A percentile compares a stretch with the other conserved stretches of the same genome.
These are phyloP conservation scores for Solanum verrucosum DNA, from an alignment of 257 asterid species.

Conservation along the genomic window DNA sequence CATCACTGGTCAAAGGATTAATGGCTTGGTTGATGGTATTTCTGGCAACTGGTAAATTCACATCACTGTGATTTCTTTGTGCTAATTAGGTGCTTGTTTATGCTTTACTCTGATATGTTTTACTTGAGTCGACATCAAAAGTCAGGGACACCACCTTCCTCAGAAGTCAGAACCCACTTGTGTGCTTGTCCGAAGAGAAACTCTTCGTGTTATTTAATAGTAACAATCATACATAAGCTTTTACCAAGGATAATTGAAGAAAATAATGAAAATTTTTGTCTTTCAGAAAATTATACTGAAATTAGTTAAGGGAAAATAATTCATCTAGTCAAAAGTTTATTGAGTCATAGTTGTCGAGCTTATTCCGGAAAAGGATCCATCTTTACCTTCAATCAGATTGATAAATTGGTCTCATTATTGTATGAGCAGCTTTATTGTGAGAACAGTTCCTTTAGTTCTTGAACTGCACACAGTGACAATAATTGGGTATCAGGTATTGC, in stretches of 20 bases:
- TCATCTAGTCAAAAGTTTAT: not conserved
- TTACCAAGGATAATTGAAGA: not conserved
- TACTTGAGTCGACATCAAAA: not conserved
- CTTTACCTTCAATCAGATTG: not conserved
- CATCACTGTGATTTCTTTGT: not conserved
- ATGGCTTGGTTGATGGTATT: conserved; percentile 84
- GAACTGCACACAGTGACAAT: conserved; percentile 18
- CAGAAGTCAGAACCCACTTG: not conserved
- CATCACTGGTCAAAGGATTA: conserved; percentile 88
- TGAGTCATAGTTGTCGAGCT: not conserved
- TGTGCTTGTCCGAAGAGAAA: not conserved
- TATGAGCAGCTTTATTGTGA: not conserved
- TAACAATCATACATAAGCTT: not conserved
- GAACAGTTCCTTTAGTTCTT: not conserved
- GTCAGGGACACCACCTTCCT: not conserved
- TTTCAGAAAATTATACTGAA: not conserved
- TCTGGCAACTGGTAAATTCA: conserved; percentile 73
- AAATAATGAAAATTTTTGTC: not conserved
- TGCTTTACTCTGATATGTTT: not conserved
- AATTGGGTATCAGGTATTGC: conserved; percentile 59
- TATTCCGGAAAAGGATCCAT: not conserved
- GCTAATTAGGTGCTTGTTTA: not conserved
- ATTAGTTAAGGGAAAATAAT: not conserved
- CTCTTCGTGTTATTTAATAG: not conserved
- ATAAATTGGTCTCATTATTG: not conserved